phyloP scores from a whole-genome alignment of 2,329 filamentous ascomycete species.

The Fonsecaea erecta region DNA sequence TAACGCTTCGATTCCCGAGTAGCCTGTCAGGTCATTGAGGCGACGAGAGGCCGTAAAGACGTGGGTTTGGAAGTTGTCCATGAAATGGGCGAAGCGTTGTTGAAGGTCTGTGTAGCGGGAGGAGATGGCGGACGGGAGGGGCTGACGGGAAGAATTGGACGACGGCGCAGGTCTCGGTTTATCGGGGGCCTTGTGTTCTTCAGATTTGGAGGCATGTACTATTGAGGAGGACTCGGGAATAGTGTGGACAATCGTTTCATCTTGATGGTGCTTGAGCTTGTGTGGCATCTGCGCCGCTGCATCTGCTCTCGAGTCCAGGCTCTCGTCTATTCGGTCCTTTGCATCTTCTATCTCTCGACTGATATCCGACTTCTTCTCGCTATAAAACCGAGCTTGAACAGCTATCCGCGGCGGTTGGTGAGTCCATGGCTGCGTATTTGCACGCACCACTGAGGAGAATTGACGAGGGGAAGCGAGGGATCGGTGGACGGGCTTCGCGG shows the following conservation, averaged over 20 bases:
- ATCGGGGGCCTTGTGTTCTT: constrained; percentile 9
- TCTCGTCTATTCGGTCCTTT: constrained; percentile 33
- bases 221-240: constrained; percentile 36
- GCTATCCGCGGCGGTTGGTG: constrained; percentile 20
- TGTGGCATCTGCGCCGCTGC: constrained; percentile 21
- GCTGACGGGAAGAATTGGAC: constrained; percentile 31
- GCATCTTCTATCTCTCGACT: constrained; percentile 34
- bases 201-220: constrained; percentile 26
- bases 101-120: constrained; percentile 61
- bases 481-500: constrained; percentile 33
- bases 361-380: constrained; percentile 32
- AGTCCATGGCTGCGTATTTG: constrained; percentile 22
- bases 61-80: constrained; percentile 88
- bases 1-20: constrained; percentile 85
- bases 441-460: constrained; percentile 18
- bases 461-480: constrained; percentile 16
- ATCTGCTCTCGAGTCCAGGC: constrained; percentile 34
- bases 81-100: constrained; percentile 68
- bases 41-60: constrained; percentile 83
- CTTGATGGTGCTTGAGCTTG: constrained; percentile 27
- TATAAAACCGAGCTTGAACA: constrained; percentile 36
- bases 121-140: constrained; percentile 59
- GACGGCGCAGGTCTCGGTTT: constrained; percentile 4
- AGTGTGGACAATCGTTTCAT: constrained; percentile 37
- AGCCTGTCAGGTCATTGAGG: constrained; percentile 93